Evolutionary conservation across 2,329 filamentous ascomycete genomes (phyloP).

Genomic region (Diaporthe humulicola): DNA sequence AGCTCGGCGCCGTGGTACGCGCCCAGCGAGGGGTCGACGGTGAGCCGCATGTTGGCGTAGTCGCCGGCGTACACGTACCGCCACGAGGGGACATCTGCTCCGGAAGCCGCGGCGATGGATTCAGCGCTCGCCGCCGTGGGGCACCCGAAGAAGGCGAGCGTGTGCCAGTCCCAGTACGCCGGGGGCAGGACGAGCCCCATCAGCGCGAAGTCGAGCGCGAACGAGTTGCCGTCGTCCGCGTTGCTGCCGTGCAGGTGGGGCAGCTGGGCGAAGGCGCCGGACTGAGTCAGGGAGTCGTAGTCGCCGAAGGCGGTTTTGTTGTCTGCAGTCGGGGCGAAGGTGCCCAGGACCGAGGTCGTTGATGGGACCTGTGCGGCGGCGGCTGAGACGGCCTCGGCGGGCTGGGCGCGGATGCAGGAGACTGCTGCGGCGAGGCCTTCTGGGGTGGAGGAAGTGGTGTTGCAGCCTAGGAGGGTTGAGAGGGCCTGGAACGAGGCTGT

Average conservation of each 20-base stretch:
- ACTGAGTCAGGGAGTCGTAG: neutral
- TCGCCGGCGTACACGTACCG: constrained; percentile 14
- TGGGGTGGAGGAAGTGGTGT: neutral
- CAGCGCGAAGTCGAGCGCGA: constrained; percentile 18
- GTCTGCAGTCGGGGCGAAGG: constrained; percentile 29
- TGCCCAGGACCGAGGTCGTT: neutral
- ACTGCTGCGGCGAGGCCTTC: neutral
- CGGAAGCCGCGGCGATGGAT: neutral
- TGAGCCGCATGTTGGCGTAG: constrained; percentile 22
- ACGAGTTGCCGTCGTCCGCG: neutral
- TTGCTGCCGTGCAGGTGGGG: constrained; percentile 27
- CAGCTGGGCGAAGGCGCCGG: neutral
- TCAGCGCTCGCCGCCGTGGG: neutral
- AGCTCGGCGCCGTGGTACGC: constrained; percentile 26
- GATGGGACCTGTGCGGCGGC: neutral
- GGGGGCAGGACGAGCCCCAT: constrained; percentile 2
- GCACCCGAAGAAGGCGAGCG: constrained; percentile 26
- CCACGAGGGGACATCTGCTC: constrained; percentile 1
- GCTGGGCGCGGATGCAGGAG: constrained; percentile 15
- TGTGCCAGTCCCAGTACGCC: constrained; percentile 24
- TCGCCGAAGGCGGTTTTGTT: constrained; percentile 14
- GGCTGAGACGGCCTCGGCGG: neutral
- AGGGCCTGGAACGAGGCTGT: constrained; percentile 8
- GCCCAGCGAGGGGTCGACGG: neutral
- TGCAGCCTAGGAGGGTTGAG: neutral